Evolutionary conservation across 768 basidiomycete species (phyloP).

Genomic region (Tremella mesenterica): DNA sequence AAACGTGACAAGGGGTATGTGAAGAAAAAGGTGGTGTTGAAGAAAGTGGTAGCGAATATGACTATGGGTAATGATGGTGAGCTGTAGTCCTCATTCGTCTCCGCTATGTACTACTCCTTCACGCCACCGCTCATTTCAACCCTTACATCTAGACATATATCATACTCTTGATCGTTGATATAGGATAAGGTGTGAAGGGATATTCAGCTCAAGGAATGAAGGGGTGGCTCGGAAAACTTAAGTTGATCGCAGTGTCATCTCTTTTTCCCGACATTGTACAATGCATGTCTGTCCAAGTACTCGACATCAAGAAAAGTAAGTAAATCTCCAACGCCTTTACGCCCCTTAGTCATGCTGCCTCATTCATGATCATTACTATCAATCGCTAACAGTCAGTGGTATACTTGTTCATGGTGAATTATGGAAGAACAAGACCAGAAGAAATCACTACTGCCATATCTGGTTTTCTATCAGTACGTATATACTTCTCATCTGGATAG

Average conservation of each 20-base stretch:
- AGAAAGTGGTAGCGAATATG: conserved; percentile 97
- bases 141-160: too few species aligned
- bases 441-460: conserved; percentile 86
- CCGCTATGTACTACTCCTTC: too few species aligned
- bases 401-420: conserved; percentile 93
- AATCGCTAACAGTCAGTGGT: conserved; percentile 59
- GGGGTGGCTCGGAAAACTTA: not conserved
- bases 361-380: not conserved
- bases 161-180: too few species aligned
- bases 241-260: conserved; percentile 63
- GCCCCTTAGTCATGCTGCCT: not conserved
- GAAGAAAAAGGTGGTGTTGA: conserved; percentile 86
- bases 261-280: conserved; percentile 92
- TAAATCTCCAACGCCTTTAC: too few species aligned
- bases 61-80: conserved; percentile 99
- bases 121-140: too few species aligned
- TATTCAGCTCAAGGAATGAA: not conserved
- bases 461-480: conserved; percentile 70
- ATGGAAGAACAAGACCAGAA: conserved; percentile 86
- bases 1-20: conserved; percentile 92
- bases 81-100: conserved; percentile 42
- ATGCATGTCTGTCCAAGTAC: conserved; percentile 83
- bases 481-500: too few species aligned
- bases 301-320: conserved; percentile 99
- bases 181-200: too few species aligned